phyloP scores from a whole-genome alignment of 2,329 filamentous ascomycete species.

The Trichoderma koningii region DNA sequence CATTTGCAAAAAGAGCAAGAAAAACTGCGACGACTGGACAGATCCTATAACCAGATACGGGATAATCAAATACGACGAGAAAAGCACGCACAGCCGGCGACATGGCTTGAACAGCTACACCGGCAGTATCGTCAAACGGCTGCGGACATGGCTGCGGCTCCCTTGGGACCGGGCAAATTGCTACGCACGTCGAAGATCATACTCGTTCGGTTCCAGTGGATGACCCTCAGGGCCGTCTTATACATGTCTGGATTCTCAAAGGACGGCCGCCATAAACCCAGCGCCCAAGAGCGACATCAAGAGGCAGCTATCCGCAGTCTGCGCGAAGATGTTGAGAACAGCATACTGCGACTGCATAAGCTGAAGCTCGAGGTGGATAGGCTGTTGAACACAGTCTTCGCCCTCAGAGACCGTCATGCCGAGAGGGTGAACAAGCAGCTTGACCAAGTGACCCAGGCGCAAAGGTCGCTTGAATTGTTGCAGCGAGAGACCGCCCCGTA shows the following conservation, averaged over 20 bases:
- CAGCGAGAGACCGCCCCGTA: slow-evolving; percentile 25
- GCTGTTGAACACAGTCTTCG: neutral
- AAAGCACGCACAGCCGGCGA: neutral
- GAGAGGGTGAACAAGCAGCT: slow-evolving; percentile 5
- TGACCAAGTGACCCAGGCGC: neutral
- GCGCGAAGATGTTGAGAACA: slow-evolving; percentile 12
- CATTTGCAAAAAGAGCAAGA: neutral
- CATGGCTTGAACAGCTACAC: slow-evolving; percentile 23
- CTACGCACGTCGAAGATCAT: neutral
- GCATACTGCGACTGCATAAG: neutral
- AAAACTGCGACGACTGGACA: slow-evolving; percentile 13
- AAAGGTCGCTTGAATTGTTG: slow-evolving; percentile 18
- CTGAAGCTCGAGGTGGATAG: slow-evolving; percentile 12
- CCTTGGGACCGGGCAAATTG: neutral
- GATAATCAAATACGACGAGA: slow-evolving; percentile 6
- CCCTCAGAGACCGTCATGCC: neutral
- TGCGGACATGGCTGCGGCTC: neutral
- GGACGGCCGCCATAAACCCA: neutral
- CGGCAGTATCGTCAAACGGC: slow-evolving; percentile 14
- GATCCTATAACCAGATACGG: neutral
- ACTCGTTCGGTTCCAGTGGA: slow-evolving; percentile 13
- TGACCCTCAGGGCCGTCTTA: neutral
- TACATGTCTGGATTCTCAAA: neutral
- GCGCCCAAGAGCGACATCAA: neutral
- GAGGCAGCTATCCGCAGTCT: slow-evolving; percentile 20